Base-by-base conservation (phyloP, 495 filamentous ascomycete genomes). In the Terfezia claveryi region DNA sequence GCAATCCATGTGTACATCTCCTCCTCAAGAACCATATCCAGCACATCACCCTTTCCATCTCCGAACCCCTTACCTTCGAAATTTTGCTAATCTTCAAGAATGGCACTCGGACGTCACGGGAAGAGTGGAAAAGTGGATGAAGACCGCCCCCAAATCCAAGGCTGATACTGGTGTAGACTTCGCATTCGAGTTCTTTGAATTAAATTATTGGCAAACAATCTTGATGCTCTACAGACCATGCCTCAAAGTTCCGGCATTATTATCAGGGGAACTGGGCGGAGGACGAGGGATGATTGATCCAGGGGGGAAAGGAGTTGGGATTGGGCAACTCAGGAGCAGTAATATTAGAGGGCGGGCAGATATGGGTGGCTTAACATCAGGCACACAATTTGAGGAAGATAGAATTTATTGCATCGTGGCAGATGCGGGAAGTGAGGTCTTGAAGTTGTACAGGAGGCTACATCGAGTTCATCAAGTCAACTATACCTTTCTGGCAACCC, bases 191-290 rank as follows among this genome's bases (percentile, higher is more conserved):
- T 88, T 95, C 59, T 71, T 95, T 7, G 85, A 94, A 57, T 68
- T 96, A 51, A 96, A 96, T 64, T 96, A 95, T 65, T 96, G 87
- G 86, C 89, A 96, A 67, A 84, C 87, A n/a, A 78, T 95, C 54
- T 92, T 96, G 59, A 84, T 93, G 85, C 76, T 96, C 4, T 96
- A 95, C 66, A 75, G 88, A 54, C 89, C 94, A 62, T 89, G 85
- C 63, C 70, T 96, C 51, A 84, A 83, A 17, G 85, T 89, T n/a
- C 88, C 88, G 11, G 77, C 81, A 5, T 74, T 83, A 56, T 76
- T 94, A 54, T 85, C 86, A 50, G 80, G 80, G 20, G 87, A 94
- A 67, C 73, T 66, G 8, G 60, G 63, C 23, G 57, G 57, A 8
- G 55, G 37, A 41, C n/a, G 16, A n/a, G 50, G 16, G 11, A 51